Evolutionary conservation across 2,329 filamentous ascomycete species (phyloP), one percentile per base, ranked within the genome.

Genomic region (Stenocarpella maydis): DNA sequence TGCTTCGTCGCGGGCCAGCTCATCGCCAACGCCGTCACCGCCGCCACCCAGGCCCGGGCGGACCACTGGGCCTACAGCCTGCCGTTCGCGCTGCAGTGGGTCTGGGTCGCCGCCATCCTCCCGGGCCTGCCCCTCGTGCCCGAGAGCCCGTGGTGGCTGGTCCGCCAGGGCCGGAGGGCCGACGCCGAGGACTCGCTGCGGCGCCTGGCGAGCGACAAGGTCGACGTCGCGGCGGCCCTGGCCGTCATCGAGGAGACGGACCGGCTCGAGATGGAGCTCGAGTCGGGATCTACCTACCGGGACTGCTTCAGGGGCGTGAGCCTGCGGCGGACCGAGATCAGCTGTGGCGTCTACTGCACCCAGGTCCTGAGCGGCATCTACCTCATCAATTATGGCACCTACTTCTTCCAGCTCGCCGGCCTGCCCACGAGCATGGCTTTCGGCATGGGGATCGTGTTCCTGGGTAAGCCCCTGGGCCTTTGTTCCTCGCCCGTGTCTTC

Each of bases 281-380:
- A 84, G 68, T 80, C 81, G 2, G 83, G 83, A 0, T 84, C 82
- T 37, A 83, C 80, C 1, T 88, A 87, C 72, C 21, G 77, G 28
- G 85, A 88, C 70, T 87, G 85, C 58, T 82, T 88, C 73, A 82
- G 77, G 52, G 83, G 82, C 0, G 78, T 80, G 47, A 85, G 86
- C 70, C 74, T 82, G 21, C 80, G 85, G n/a, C 82, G 86, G 24
- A 88, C 86, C 0, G 86, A 88, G 74, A 87, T 88, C 41, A 82
- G 85, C 4, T 81, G 83, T 70, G 89, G 90, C 76, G 87, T 89
- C 8, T 91, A 90, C 81, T 85, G 87, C 4, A 89, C 89, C 3
- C 90, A 92, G 74, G 89, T 90, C 24, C 80, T 91, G 2, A 87
- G 85, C 64, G 89, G 90, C 28, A 88, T 89, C 71, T 88, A 89